Evolutionary conservation across 1,284 basidiomycete species (phyloP).

Genomic region (Vanrija sp.): DNA sequence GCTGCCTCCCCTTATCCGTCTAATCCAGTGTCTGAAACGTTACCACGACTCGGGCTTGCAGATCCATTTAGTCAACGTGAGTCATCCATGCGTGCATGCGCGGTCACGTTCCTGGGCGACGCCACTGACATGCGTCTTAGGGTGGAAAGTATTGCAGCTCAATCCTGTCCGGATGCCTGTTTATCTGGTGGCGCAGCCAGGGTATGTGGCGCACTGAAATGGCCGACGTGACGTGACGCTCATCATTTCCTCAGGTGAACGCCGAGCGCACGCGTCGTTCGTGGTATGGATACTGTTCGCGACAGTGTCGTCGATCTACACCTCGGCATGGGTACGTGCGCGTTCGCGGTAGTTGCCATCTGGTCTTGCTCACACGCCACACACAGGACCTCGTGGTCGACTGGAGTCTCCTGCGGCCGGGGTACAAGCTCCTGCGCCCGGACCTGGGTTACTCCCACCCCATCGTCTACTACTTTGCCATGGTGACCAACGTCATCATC

Average conservation of each 20-base stretch:
- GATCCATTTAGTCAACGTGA: slow-evolving; percentile 81
- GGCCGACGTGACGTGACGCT: not conserved
- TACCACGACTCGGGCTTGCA: slow-evolving; percentile 68
- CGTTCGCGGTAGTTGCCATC: slow-evolving; percentile 32
- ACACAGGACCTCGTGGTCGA: slow-evolving; percentile 54
- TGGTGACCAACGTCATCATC: slow-evolving; percentile 63
- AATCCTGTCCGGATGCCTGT: slow-evolving; percentile 62
- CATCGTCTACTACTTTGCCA: slow-evolving; percentile 52
- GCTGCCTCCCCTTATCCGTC: slow-evolving; percentile 58
- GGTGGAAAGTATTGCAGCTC: slow-evolving; percentile 68
- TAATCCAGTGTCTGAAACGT: slow-evolving; percentile 82
- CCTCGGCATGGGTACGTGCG: slow-evolving; percentile 60
- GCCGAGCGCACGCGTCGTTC: slow-evolving; percentile 51
- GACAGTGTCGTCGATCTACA: slow-evolving; percentile 65
- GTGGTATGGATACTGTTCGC: slow-evolving; percentile 62
- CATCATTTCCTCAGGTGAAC: slow-evolving; percentile 4
- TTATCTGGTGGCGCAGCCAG: slow-evolving; percentile 67
- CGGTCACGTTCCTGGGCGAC: no score
- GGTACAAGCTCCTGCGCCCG: slow-evolving; percentile 65
- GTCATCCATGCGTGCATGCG: slow-evolving; percentile 57
- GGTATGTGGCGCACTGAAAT: slow-evolving; percentile 21
- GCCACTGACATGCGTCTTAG: no score
- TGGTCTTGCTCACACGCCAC: no score
- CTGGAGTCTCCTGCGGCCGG: slow-evolving; percentile 61
- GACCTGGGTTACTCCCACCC: slow-evolving; percentile 66